Percentiles rank a stretch among this genome's conserved stretches.
phyloP scores from a whole-genome alignment of 257 asterid species.

The Orobanche coerulescens region DNA sequence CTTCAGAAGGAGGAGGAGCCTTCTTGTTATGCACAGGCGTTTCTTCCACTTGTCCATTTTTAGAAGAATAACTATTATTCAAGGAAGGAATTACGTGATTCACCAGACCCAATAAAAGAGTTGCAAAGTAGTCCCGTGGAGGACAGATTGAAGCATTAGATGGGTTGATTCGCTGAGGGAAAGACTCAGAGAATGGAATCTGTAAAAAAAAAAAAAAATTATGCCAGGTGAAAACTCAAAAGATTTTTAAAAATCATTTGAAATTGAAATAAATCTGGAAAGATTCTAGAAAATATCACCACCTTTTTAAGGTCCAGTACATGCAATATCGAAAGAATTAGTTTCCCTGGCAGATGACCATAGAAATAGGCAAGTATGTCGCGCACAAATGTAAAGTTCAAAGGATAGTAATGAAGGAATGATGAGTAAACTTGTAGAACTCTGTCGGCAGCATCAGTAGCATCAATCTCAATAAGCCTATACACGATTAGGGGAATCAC shows the following conservation, averaged over 20 bases:
- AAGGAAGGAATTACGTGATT: conserved; percentile 89
- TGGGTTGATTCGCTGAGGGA: conserved; percentile 82
- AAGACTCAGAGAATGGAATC: conserved; percentile 94
- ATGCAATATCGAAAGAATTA: conserved; percentile 68
- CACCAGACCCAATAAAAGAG: conserved; percentile 74
- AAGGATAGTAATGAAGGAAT: conserved; percentile 83
- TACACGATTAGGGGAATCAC: conserved; percentile 80
- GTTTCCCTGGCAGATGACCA: conserved; percentile 91
- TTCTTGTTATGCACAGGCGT: conserved; percentile 36
- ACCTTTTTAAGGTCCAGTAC: conserved; percentile 87
- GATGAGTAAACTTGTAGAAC: conserved; percentile 68
- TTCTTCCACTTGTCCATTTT: conserved; percentile 55
- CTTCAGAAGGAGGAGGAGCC: conserved; percentile 45
- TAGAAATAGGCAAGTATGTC: conserved; percentile 96
- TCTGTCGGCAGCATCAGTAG: conserved; percentile 91
- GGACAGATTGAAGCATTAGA: conserved; percentile 72
- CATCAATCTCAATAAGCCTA: conserved; percentile 85
- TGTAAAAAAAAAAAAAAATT: conserved; percentile 25
- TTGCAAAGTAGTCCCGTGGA: conserved; percentile 88
- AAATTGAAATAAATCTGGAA: too few species aligned
- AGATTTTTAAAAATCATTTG: conserved; percentile 8
- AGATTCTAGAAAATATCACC: conserved; percentile 22
- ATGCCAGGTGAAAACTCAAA: conserved; percentile 19
- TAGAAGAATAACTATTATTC: conserved; percentile 51
- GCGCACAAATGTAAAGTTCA: conserved; percentile 90